Conservation (phyloP, 192 early-diverging fungal species). For the Umbelopsis sp. region DNA sequence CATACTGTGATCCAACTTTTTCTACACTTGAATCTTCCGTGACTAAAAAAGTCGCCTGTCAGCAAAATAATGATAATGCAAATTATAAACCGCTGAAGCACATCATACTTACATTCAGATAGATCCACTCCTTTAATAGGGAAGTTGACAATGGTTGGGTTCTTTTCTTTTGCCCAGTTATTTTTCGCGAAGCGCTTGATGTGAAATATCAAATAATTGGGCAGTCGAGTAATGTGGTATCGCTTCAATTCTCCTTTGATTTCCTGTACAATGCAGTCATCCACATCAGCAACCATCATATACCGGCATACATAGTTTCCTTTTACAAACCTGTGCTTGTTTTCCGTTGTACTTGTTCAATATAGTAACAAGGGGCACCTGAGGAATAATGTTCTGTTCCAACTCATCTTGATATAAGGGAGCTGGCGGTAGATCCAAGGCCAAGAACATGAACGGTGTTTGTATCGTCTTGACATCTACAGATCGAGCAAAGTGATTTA, state of each 20-base stretch:
- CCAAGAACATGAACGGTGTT: conserved; percentile 84
- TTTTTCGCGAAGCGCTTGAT: conserved; percentile 90
- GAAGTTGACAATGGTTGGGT: conserved; percentile 96
- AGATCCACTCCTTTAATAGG: conserved; percentile 87
- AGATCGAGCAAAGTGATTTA: neutral
- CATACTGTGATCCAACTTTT: conserved; percentile 62
- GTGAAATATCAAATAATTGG: conserved; percentile 87
- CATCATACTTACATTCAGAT: conserved; percentile 65
- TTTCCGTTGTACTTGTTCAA: conserved; percentile 86
- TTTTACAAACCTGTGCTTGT: conserved; percentile 56
- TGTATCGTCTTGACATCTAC: conserved; percentile 56
- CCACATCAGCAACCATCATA: neutral
- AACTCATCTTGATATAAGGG: conserved; percentile 89
- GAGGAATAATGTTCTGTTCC: conserved; percentile 90
- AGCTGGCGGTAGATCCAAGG: conserved; percentile 87
- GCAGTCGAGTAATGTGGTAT: conserved; percentile 76
- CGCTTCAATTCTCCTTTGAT: conserved; percentile 59
- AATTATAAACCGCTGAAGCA: neutral
- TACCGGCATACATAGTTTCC: neutral
- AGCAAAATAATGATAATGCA: neutral
- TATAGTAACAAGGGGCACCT: conserved; percentile 81
- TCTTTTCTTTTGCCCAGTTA: conserved; percentile 85
- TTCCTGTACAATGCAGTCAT: conserved; percentile 38
- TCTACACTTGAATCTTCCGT: conserved; percentile 53
- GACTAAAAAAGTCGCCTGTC: conserved; percentile 35